These are phyloP conservation scores for Coffea humblotiana DNA, from an alignment of 305 asterid species.

Conservation along the genomic window DNA sequence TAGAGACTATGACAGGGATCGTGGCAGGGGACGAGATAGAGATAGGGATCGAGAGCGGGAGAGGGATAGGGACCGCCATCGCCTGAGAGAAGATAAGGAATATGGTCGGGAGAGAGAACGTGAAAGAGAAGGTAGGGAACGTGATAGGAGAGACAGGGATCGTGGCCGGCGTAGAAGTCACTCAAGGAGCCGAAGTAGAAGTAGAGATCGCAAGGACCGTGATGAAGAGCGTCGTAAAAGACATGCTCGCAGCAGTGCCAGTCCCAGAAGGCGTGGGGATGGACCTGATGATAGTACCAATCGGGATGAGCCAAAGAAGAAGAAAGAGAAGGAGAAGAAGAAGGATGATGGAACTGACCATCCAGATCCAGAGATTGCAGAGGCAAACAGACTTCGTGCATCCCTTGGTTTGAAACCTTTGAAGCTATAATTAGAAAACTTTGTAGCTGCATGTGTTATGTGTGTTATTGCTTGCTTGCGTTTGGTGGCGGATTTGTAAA, in stretches of 20 bases:
- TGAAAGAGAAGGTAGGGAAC: slow-evolving; percentile 53
- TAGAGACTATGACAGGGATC: slow-evolving; percentile 56
- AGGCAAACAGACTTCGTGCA: slow-evolving; percentile 70
- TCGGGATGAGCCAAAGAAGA: slow-evolving; percentile 60
- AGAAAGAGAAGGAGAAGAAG: slow-evolving; percentile 79
- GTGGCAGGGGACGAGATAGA: slow-evolving; percentile 59
- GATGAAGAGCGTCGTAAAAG: slow-evolving; percentile 67
- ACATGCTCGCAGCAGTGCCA: slow-evolving; percentile 57
- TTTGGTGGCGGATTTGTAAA: neutral
- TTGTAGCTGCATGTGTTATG: neutral
- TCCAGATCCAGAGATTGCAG: slow-evolving; percentile 99
- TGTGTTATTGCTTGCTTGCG: no score
- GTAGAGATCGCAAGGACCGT: slow-evolving; percentile 71
- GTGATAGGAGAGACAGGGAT: slow-evolving; percentile 68
- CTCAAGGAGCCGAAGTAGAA: slow-evolving; percentile 88
- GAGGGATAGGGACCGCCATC: slow-evolving; percentile 57
- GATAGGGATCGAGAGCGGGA: slow-evolving; percentile 55
- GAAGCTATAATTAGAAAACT: slow-evolving; percentile 32
- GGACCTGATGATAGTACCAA: slow-evolving; percentile 31
- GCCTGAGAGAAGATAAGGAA: slow-evolving; percentile 64
- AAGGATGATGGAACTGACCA: slow-evolving; percentile 94
- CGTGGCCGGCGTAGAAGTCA: slow-evolving; percentile 62
- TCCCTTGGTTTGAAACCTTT: slow-evolving; percentile 89
- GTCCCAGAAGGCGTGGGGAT: slow-evolving; percentile 66
- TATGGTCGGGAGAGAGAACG: slow-evolving; percentile 66